Evolutionary conservation across 352 stramenopile genomes (phyloP).

Genomic region (Globisporangium spinosum): DNA sequence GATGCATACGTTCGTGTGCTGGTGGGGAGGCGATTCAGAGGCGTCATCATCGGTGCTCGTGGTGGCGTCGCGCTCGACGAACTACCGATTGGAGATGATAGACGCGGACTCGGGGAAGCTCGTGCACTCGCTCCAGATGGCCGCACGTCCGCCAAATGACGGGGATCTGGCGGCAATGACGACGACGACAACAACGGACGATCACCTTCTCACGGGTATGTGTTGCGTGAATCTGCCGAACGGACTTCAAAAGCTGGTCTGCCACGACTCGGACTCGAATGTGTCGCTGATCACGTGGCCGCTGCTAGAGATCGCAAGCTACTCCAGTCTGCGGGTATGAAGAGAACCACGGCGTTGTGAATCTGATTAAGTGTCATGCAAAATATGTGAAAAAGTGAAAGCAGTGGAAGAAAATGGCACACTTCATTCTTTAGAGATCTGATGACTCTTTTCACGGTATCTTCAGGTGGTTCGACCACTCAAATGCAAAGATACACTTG

Average conservation of each 20-base stretch:
- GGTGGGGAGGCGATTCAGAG: constrained; percentile 27
- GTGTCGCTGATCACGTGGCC: constrained; percentile 43
- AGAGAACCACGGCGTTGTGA: neutral
- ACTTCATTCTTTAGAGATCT: too few species aligned
- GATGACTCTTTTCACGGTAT: too few species aligned
- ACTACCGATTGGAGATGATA: constrained; percentile 42
- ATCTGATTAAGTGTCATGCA: too few species aligned
- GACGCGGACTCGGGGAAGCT: constrained; percentile 35
- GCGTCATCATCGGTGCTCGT: constrained; percentile 28
- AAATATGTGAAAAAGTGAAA: too few species aligned
- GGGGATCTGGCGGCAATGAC: neutral
- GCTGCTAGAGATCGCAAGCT: constrained; percentile 28
- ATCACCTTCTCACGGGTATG: constrained; percentile 29
- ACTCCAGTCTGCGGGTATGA: neutral
- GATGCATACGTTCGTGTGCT: constrained; percentile 48
- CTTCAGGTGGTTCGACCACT: too few species aligned
- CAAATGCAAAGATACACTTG: too few species aligned
- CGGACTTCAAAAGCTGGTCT: constrained; percentile 27
- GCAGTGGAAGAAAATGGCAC: too few species aligned
- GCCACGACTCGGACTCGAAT: constrained; percentile 38
- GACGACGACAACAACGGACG: neutral
- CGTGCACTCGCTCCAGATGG: constrained; percentile 45
- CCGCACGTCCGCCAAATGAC: neutral
- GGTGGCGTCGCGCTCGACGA: constrained; percentile 32
- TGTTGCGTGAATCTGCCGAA: constrained; percentile 13